A percentile compares a stretch with the other conserved stretches of the same genome.
Evolutionary conservation across 441 rosid genomes (phyloP).

Genomic region (Populus tomentosa): DNA sequence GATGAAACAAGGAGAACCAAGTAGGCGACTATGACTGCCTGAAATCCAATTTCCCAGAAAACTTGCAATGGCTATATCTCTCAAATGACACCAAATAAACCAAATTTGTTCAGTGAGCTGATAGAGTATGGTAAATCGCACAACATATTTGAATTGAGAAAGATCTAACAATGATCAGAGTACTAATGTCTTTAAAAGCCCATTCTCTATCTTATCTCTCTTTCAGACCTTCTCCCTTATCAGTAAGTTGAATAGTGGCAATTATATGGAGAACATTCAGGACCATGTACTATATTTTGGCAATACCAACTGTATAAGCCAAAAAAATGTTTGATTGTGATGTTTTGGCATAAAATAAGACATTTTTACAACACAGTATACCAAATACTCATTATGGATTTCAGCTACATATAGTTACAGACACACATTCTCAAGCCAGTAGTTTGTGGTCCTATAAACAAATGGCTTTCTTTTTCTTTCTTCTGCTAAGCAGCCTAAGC

Average conservation of each 20-base stretch:
- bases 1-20: not conserved
- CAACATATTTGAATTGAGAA: too few relatives aligned
- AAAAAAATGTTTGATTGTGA: too few relatives aligned
- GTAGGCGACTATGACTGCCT: fast-evolving
- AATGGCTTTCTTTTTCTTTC: not conserved
- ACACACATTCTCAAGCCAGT: not conserved
- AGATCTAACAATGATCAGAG: not conserved
- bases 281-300: too few relatives aligned
- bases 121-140: not conserved
- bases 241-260: too few relatives aligned
- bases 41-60: too few relatives aligned
- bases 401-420: not conserved
- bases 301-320: too few relatives aligned
- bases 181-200: not conserved
- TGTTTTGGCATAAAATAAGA: too few relatives aligned
- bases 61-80: not conserved
- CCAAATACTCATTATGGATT: not conserved
- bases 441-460: not conserved
- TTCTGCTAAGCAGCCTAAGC: not conserved
- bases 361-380: too few relatives aligned
- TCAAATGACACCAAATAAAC: too few relatives aligned
- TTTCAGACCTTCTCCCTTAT: not conserved
- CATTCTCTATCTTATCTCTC: not conserved
- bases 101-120: too few relatives aligned
- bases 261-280: too few relatives aligned